Percentiles rank a stretch among this genome's conserved stretches.
Evolutionary conservation across 495 filamentous ascomycete species (phyloP).

Genomic region (Trichoderma erinaceum): DNA sequence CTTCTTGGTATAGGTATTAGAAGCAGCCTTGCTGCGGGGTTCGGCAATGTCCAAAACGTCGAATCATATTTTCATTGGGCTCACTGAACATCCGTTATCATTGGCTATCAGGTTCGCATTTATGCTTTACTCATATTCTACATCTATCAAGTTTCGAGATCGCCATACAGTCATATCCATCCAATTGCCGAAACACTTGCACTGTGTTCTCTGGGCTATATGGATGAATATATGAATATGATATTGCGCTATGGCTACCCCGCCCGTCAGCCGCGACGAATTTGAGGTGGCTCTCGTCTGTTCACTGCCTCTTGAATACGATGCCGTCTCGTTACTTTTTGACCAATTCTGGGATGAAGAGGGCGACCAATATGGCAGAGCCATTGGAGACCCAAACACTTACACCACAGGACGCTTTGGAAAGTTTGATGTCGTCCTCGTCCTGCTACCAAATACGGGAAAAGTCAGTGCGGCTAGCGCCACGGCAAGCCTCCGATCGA

Average conservation of each 20-base stretch:
- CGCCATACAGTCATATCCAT: too few species aligned
- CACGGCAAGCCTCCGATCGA: constrained; percentile 21
- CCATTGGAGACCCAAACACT: constrained; percentile 23
- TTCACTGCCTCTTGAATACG: not conserved
- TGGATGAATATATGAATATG: too few species aligned
- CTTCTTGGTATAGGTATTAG: too few species aligned
- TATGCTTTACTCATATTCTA: too few species aligned
- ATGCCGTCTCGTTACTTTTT: not conserved
- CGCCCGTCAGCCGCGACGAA: not conserved
- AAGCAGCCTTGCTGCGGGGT: too few species aligned
- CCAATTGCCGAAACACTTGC: too few species aligned
- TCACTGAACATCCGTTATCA: too few species aligned
- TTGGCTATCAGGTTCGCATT: too few species aligned
- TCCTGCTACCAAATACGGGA: constrained; percentile 29
- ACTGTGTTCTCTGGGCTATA: too few species aligned
- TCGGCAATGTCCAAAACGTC: too few species aligned
- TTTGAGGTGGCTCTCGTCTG: not conserved
- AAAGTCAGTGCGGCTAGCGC: constrained; percentile 27
- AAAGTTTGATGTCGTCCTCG: constrained; percentile 32
- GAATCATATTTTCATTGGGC: too few species aligned
- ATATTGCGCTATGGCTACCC: not conserved
- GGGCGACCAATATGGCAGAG: not conserved
- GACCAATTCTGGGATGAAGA: not conserved
- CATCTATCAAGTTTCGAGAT: too few species aligned
- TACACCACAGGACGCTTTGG: constrained; percentile 30